Conservation (phyloP, 2,329 filamentous ascomycete genomes). For the Chlorencoelia australis region DNA sequence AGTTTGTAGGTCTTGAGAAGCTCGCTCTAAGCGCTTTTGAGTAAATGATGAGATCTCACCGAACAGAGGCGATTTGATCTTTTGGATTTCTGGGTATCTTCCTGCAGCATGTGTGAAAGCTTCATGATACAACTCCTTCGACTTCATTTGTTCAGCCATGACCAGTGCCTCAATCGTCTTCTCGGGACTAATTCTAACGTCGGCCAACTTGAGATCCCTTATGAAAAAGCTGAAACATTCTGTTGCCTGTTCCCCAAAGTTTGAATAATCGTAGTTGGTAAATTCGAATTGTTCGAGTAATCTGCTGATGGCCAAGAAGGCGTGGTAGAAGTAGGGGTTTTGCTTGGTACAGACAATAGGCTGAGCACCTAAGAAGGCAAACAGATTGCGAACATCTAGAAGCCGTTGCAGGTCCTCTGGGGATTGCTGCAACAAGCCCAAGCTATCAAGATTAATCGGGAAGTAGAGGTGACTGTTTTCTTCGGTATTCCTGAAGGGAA, state of each 20-base stretch:
- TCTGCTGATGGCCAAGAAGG: slow-evolving; percentile 43
- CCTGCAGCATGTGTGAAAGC: slow-evolving; percentile 87
- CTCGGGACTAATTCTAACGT: slow-evolving; percentile 72
- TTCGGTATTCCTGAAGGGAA: slow-evolving; percentile 31
- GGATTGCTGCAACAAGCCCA: slow-evolving; percentile 24
- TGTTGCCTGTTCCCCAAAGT: slow-evolving; percentile 49
- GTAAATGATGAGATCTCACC: slow-evolving; percentile 60
- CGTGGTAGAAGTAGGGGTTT: slow-evolving; percentile 42
- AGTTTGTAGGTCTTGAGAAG: slow-evolving; percentile 67
- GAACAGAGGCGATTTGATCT: slow-evolving; percentile 59
- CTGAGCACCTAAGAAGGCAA: slow-evolving; percentile 54
- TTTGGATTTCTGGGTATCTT: slow-evolving; percentile 65
- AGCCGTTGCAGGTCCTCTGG: slow-evolving; percentile 43
- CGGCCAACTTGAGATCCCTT: slow-evolving; percentile 65
- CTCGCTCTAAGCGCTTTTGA: slow-evolving; percentile 69
- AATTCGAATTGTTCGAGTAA: slow-evolving; percentile 50
- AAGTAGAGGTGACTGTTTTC: slow-evolving; percentile 43
- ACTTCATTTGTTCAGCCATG: slow-evolving; percentile 81
- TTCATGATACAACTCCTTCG: slow-evolving; percentile 73
- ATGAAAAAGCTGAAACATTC: slow-evolving; percentile 65
- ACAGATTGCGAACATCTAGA: slow-evolving; percentile 52
- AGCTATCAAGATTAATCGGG: slow-evolving; percentile 27
- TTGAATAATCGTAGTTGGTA: slow-evolving; percentile 43
- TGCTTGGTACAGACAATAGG: slow-evolving; percentile 48
- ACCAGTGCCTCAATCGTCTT: slow-evolving; percentile 84